These are phyloP conservation scores for Amanita rubescens DNA, from an alignment of 768 basidiomycete genomes.

Conservation along the genomic window DNA sequence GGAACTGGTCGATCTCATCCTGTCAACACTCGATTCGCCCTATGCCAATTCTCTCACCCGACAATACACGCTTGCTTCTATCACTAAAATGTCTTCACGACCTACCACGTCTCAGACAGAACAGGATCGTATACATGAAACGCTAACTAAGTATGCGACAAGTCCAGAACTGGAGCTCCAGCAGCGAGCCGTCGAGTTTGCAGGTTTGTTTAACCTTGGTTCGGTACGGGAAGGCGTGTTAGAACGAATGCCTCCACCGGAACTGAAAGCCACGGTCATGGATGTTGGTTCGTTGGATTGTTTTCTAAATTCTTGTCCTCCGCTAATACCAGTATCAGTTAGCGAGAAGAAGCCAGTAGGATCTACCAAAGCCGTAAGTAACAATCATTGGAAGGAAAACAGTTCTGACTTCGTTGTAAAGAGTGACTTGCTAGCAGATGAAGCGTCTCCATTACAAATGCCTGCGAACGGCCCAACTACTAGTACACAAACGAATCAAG, in stretches of 20 bases:
- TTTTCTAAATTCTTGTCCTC: background rate
- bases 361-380: constrained; percentile 76
- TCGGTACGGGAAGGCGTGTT: constrained; percentile 79
- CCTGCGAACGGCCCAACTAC: constrained; percentile 34
- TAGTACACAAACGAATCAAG: constrained; percentile 60
- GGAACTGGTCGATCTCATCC: constrained; percentile 78
- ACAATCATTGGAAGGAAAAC: background rate
- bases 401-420: constrained; percentile 19
- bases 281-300: constrained; percentile 60
- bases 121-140: constrained; percentile 70
- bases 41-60: constrained; percentile 88
- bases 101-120: constrained; percentile 56
- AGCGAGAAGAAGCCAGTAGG: constrained; percentile 97
- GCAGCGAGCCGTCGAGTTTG: constrained; percentile 94
- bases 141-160: constrained; percentile 76
- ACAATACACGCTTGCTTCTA: constrained; percentile 84
- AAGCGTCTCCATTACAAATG: constrained; percentile 37
- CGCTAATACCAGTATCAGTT: constrained; percentile 38
- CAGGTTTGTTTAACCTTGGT: constrained; percentile 70
- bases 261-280: constrained; percentile 94
- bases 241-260: constrained; percentile 98
- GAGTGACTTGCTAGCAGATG: constrained; percentile 80
- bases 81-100: constrained; percentile 87
- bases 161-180: constrained; percentile 93
- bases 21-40: constrained; percentile 86